Evolutionary conservation across 495 filamentous ascomycete species (phyloP), one percentile per base, ranked within the genome.

Genomic region (Penicillium paxilli): DNA sequence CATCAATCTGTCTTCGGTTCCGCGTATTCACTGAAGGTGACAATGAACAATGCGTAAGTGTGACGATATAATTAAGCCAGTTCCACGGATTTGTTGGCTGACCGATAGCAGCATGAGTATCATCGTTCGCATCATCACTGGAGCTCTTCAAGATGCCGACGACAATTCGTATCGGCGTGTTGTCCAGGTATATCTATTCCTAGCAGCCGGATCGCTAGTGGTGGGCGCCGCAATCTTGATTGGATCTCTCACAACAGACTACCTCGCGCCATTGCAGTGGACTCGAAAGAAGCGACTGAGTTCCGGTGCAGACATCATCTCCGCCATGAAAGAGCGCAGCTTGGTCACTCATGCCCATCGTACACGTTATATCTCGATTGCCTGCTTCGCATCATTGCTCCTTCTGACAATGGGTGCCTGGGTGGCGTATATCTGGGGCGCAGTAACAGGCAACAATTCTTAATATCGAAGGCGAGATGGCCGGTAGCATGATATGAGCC

Each of bases 401-500:
- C 21, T 70, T 16, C 26, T 76, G 37, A 66, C 63, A 3, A 12
- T 70, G 44, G 72, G 73, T 1, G 62, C 65, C 8, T 76, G 75
- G 73, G 66, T 53, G 24, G 73, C 73, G 14, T 76, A 78, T 64
- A 73, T 78, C 38, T 76, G 75, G 73, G 72, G 73, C 8, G 69
- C 67, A 8, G 64, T 70, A 14, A 76, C 73, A 1, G 71, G 72
- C 0, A 58, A 75, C 41, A 72, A 74, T 44, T 59, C 61, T 12
- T 61, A 63, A 24, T 6, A 5, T 5, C n/a, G n/a, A 32, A 12
- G 11, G 10, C 6, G 11, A 14, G n/a, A 32, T n/a, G 30, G n/a
- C n/a, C 11, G 5, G 30, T 12, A 12, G 30, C 11, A 1, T 32
- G 30, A 9, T 9, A 32, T 32, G 30, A 32, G n/a, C 30, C 30